Conservation (phyloP, 495 filamentous ascomycete genomes). For the Hypomontagnella submonticulosa region DNA sequence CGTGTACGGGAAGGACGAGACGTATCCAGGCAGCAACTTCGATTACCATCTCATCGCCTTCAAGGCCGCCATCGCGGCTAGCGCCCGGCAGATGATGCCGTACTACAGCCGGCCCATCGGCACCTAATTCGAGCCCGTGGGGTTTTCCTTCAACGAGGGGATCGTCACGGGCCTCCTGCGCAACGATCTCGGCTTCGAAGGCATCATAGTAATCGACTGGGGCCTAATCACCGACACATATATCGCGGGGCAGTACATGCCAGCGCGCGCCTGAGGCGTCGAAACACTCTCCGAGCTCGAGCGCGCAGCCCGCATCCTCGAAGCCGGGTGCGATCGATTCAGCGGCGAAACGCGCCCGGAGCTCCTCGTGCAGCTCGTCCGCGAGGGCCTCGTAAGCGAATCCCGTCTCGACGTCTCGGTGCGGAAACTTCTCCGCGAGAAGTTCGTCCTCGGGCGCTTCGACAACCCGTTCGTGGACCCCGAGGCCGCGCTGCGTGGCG, state of each 20-base stretch:
- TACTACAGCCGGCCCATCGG: constrained; percentile 45
- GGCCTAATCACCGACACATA: constrained; percentile 44
- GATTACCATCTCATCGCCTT: constrained; percentile 48
- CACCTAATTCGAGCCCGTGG: constrained; percentile 44
- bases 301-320: constrained; percentile 41
- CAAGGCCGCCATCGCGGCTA: constrained; percentile 48
- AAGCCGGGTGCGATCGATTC: constrained; percentile 54
- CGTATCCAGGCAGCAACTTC: constrained; percentile 50
- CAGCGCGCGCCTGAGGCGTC: constrained; percentile 42
- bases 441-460: constrained; percentile 70
- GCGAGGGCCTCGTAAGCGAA: constrained; percentile 62
- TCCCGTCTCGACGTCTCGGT: constrained; percentile 65
- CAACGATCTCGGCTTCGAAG: constrained; percentile 52
- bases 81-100: constrained; percentile 52
- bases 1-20: constrained; percentile 50
- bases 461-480: constrained; percentile 65
- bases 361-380: constrained; percentile 58
- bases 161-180: constrained; percentile 52
- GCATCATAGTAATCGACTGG: constrained; percentile 53
- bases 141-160: constrained; percentile 44
- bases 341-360: constrained; percentile 52
- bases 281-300: constrained; percentile 41
- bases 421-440: constrained; percentile 62
- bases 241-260: constrained; percentile 34
- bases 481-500: constrained; percentile 44